These are phyloP conservation scores for Przewalskia tangutica DNA, from an alignment of 257 asterid species.

Conservation along the genomic window DNA sequence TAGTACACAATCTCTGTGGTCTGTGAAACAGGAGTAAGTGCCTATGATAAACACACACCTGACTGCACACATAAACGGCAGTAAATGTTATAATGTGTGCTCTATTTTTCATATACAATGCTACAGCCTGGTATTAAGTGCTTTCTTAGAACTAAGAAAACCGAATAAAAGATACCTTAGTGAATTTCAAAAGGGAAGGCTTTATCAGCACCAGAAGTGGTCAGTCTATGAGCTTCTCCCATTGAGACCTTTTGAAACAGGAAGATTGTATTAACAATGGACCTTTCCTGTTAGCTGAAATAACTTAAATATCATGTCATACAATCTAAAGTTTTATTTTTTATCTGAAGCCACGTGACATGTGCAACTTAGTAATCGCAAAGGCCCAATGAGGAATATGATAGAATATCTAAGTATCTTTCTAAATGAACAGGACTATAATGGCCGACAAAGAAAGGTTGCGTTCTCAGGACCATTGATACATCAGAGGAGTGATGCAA, in stretches of 20 bases:
- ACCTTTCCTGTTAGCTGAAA: not conserved
- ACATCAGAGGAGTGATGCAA: slow-evolving; percentile 23
- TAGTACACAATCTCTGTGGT: not conserved
- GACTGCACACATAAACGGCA: not conserved
- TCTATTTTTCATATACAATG: not conserved
- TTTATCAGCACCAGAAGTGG: not conserved
- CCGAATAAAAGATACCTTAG: not conserved
- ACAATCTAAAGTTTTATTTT: not conserved
- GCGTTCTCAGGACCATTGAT: slow-evolving; percentile 36
- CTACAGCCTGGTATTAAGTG: not conserved
- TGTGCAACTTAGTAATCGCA: not conserved
- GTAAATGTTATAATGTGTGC: not conserved
- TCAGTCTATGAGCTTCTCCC: not conserved
- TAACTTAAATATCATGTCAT: not conserved
- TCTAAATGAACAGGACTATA: slow-evolving; percentile 26
- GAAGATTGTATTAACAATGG: not conserved
- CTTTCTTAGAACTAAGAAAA: not conserved
- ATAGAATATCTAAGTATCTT: not conserved
- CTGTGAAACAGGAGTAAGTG: not conserved
- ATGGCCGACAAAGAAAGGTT: slow-evolving; percentile 27
- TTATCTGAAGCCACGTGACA: not conserved
- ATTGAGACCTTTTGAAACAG: not conserved
- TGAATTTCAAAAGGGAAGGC: not conserved
- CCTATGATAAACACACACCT: not conserved
- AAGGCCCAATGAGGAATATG: not conserved